phyloP scores from a whole-genome alignment of 2,329 filamentous ascomycete species.

The Botryosphaeria agaves region DNA sequence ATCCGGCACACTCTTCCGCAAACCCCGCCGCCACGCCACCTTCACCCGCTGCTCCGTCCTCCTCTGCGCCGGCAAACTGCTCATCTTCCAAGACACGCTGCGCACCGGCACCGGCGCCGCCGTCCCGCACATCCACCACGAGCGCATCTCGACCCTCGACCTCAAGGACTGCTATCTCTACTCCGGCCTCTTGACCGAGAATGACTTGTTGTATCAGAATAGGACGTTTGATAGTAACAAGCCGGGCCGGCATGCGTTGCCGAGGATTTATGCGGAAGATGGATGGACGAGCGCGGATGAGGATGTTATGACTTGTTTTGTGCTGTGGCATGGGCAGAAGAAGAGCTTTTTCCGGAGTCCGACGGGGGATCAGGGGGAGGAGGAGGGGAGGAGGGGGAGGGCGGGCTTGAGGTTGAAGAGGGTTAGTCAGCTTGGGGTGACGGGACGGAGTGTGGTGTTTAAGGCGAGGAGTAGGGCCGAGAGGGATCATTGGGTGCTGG shows the following conservation, averaged over 20 bases:
- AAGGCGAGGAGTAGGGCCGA: constrained; percentile 46
- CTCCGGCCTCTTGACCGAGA: constrained; percentile 43
- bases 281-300: constrained; percentile 45
- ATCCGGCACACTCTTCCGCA: constrained; percentile 44
- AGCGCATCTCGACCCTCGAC: constrained; percentile 39
- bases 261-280: constrained; percentile 42
- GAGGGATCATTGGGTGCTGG: constrained; percentile 51
- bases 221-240: constrained; percentile 46
- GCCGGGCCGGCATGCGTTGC: constrained; percentile 40
- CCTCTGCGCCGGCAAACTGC: constrained; percentile 39
- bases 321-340: constrained; percentile 44
- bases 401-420: constrained; percentile 35
- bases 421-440: constrained; percentile 42
- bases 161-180: constrained; percentile 49
- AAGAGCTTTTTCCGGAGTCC: constrained; percentile 34
- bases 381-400: constrained; percentile 20
- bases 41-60: constrained; percentile 45
- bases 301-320: constrained; percentile 48
- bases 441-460: constrained; percentile 47
- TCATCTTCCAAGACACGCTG: constrained; percentile 44
- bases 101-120: constrained; percentile 36
- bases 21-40: constrained; percentile 42
- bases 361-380: constrained; percentile 15
- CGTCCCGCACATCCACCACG: constrained; percentile 42
- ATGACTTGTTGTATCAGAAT: constrained; percentile 45